Percentiles rank a stretch among this genome's conserved stretches.
These are phyloP conservation scores for Aspergillus sp. DNA, from an alignment of 2,329 filamentous ascomycete species.

Conservation along the genomic window DNA sequence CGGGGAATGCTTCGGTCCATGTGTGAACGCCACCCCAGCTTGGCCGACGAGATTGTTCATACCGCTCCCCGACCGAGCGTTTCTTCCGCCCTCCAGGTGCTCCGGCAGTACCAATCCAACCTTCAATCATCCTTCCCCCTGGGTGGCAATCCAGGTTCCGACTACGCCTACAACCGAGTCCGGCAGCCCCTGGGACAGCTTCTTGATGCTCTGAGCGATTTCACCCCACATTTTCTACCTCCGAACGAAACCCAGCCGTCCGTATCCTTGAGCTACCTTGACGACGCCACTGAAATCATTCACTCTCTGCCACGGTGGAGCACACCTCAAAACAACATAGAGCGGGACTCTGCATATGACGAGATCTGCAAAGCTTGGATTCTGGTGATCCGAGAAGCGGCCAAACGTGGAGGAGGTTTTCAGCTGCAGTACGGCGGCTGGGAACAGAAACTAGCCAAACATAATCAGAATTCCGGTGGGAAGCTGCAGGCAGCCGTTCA, in stretches of 20 bases:
- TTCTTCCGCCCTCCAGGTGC: constrained; percentile 72
- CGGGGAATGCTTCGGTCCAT: constrained; percentile 84
- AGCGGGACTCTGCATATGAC: constrained; percentile 94
- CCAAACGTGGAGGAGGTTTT: constrained; percentile 87
- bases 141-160: constrained; percentile 77
- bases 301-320: constrained; percentile 91
- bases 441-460: constrained; percentile 82
- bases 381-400: constrained; percentile 82
- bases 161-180: constrained; percentile 94
- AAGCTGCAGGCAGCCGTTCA: constrained; percentile 76
- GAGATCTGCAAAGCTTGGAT: constrained; percentile 94
- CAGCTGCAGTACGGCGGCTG: constrained; percentile 85
- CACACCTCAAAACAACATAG: constrained; percentile 79
- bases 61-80: constrained; percentile 86
- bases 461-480: constrained; percentile 82
- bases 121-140: constrained; percentile 79
- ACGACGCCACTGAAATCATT: constrained; percentile 85
- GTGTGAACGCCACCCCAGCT: constrained; percentile 82
- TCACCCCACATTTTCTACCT: constrained; percentile 91
- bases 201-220: constrained; percentile 87
- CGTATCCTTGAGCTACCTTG: constrained; percentile 79
- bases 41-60: constrained; percentile 78
- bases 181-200: constrained; percentile 75
- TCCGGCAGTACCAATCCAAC: constrained; percentile 75
- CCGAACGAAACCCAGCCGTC: constrained; percentile 83